These are phyloP conservation scores for Orbilia blumenaviensis DNA, from an alignment of 2,329 filamentous ascomycete species.

Conservation along the genomic window DNA sequence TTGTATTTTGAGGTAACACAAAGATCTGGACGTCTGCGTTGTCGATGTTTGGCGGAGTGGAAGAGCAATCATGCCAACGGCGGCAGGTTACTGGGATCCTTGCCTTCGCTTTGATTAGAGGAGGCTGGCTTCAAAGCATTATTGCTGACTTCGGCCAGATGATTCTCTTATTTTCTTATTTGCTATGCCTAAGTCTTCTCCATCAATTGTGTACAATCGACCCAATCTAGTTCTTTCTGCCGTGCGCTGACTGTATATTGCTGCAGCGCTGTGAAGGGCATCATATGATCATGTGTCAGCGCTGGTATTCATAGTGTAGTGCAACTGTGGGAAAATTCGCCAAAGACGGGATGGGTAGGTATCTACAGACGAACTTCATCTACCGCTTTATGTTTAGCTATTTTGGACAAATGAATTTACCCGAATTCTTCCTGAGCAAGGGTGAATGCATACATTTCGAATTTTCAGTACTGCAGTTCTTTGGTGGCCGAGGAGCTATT, in stretches of 20 bases:
- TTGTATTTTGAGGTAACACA: constrained; percentile 52
- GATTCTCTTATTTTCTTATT: too few relatives aligned
- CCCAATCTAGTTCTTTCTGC: too few relatives aligned
- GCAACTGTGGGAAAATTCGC: not conserved
- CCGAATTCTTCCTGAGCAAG: constrained; percentile 2
- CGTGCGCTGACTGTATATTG: too few relatives aligned
- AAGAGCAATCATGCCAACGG: constrained; percentile 33
- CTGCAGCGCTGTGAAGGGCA: too few relatives aligned
- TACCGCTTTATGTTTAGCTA: not conserved
- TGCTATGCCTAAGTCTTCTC: too few relatives aligned
- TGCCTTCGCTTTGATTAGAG: not conserved
- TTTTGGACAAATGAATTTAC: not conserved
- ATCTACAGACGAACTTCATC: not conserved
- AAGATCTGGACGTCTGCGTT: constrained; percentile 32
- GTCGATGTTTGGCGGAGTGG: constrained; percentile 14
- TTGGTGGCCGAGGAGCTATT: too few relatives aligned
- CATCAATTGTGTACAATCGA: too few relatives aligned
- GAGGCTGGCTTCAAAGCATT: too few relatives aligned
- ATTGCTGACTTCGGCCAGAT: too few relatives aligned
- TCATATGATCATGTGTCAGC: too few relatives aligned
- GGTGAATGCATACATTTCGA: not conserved
- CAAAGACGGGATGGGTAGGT: not conserved
- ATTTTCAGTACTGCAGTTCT: not conserved
- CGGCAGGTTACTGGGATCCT: not conserved
- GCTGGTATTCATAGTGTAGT: too few relatives aligned